A percentile compares a stretch with the other conserved stretches of the same genome.
phyloP scores from a whole-genome alignment of 768 basidiomycete genomes.

The Thelephora ganbajun region DNA sequence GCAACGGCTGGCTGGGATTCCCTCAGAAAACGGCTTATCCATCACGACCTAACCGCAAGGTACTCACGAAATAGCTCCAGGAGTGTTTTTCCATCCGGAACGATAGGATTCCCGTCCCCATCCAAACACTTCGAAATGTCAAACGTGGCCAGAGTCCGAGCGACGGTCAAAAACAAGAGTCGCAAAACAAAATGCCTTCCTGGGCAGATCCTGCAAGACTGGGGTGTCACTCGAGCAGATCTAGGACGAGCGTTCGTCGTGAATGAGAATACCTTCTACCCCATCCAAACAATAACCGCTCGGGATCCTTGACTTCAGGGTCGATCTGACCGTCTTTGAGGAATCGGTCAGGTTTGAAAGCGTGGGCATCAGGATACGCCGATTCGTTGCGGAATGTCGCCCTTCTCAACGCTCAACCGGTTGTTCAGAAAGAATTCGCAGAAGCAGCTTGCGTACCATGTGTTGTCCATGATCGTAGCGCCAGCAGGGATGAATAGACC shows the following conservation, averaged over 20 bases:
- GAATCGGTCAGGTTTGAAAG: constrained; percentile 3
- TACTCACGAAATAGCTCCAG: background rate
- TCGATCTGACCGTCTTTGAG: constrained; percentile 4
- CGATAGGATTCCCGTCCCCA: constrained; percentile 7
- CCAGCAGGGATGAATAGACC: constrained; percentile 50
- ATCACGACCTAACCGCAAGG: background rate
- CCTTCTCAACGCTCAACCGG: background rate
- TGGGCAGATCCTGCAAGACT: constrained; percentile 7
- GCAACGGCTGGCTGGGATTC: background rate
- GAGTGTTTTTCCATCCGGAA: background rate
- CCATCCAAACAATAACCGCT: constrained; percentile 4
- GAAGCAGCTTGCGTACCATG: constrained; percentile 9
- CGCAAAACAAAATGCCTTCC: constrained; percentile 5
- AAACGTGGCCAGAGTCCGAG: constrained; percentile 5
- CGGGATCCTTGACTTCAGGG: constrained; percentile 1
- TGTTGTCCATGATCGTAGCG: constrained; percentile 28
- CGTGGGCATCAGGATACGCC: constrained; percentile 1
- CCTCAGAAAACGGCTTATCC: background rate
- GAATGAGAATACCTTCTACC: constrained; percentile 4
- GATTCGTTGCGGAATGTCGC: constrained; percentile 1
- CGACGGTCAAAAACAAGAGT: constrained; percentile 5
- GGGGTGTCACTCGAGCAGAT: background rate
- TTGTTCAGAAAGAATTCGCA: background rate
- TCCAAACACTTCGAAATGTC: constrained; percentile 7
- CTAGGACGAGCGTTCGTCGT: background rate